phyloP scores from a whole-genome alignment of 1,139 yeast species.

The Petasospora fabianii region DNA sequence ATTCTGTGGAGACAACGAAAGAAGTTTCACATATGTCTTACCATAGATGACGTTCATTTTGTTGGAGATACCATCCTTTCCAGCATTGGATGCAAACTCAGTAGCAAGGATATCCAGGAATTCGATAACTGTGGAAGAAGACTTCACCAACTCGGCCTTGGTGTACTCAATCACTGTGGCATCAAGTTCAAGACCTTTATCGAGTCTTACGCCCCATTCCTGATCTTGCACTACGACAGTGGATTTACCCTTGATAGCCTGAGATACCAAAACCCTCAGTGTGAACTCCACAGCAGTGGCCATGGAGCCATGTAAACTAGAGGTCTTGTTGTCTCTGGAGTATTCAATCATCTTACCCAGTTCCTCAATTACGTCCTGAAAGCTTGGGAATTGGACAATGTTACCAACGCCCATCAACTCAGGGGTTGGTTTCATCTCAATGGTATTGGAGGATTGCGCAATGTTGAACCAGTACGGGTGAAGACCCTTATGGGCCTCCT shows the following conservation, averaged over 20 bases:
- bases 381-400: conserved; percentile 42
- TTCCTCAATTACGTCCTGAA: conserved; percentile 33
- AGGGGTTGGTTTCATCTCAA: conserved; percentile 40
- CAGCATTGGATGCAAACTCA: conserved; percentile 31
- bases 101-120: conserved; percentile 29
- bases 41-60: conserved; percentile 26
- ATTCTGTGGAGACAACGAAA: conserved; percentile 27
- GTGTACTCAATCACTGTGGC: conserved; percentile 44
- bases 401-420: conserved; percentile 41
- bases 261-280: conserved; percentile 58
- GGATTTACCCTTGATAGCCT: conserved; percentile 46
- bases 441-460: conserved; percentile 39
- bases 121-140: no score
- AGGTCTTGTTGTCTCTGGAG: conserved; percentile 21
- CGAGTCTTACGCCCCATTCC: conserved; percentile 70
- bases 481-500: conserved; percentile 79
- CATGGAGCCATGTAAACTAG: conserved; percentile 34
- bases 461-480: conserved; percentile 61
- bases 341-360: conserved; percentile 31
- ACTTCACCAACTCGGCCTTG: conserved; percentile 24
- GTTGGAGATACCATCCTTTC: conserved; percentile 13
- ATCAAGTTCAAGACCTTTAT: conserved; percentile 69
- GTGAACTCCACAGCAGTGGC: conserved; percentile 45
- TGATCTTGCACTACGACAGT: conserved; percentile 67
- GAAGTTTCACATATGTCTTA: conserved; percentile 26